Evolutionary conservation across 441 rosid genomes (phyloP).

Genomic region (Populus hybrid): DNA sequence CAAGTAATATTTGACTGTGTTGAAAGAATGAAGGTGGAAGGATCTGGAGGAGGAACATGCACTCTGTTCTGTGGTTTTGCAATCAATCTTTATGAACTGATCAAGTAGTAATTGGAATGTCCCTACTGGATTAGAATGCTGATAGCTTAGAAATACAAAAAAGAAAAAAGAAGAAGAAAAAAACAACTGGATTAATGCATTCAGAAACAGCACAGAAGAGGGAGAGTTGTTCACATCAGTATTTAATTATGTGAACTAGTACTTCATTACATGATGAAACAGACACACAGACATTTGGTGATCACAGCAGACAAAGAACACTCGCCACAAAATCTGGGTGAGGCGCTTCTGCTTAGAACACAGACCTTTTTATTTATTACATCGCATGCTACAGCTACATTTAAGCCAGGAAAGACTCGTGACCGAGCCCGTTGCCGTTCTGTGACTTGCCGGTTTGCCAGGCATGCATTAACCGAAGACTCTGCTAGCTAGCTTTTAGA

Average conservation of each 20-base stretch:
- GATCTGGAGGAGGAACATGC: no score
- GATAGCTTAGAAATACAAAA: background rate
- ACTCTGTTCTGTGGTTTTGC: background rate
- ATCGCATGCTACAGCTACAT: constrained; percentile 12
- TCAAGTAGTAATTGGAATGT: background rate
- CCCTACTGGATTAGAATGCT: background rate
- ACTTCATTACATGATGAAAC: background rate
- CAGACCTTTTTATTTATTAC: constrained; percentile 7
- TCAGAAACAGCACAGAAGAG: background rate
- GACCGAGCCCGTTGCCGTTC: constrained; percentile 51
- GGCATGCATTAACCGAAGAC: constrained; percentile 30
- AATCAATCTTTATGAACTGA: background rate
- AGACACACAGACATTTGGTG: background rate
- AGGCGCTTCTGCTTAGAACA: background rate
- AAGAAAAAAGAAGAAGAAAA: background rate
- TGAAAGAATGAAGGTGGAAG: background rate
- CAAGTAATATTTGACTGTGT: background rate
- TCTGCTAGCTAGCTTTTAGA: constrained; percentile 7
- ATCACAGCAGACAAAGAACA: background rate
- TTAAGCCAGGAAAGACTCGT: constrained; percentile 35
- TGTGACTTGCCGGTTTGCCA: constrained; percentile 86
- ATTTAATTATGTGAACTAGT: background rate
- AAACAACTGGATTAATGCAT: background rate
- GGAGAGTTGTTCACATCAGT: constrained; percentile 9
- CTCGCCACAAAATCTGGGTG: background rate